Base-by-base conservation (phyloP, 2,329 filamentous ascomycete genomes). In the Fusarium transvaalense region DNA sequence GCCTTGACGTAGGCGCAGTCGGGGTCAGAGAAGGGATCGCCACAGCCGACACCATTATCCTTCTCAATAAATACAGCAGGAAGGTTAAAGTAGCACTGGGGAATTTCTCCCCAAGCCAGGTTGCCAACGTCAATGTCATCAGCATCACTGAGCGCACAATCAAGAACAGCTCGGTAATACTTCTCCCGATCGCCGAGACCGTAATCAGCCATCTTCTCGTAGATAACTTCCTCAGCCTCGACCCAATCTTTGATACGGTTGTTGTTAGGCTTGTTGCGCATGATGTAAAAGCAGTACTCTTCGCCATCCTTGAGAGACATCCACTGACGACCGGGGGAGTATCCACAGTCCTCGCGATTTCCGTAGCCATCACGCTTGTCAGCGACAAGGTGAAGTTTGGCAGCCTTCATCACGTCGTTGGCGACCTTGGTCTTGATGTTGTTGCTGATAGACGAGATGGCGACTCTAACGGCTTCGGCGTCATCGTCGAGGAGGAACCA, bases 201-300 rank as follows among this genome's bases (percentile, higher is more conserved):
- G 10, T 68, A 65, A 1, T 52, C 56, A 15, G 60, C 64, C 66
- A 69, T 69, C 52, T 68, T 61, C 3, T 57, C 60, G 21, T 69
- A 69, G 3, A 69, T 58, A 5, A 31, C 56, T 0, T 56, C 27
- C 3, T 41, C 53, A n/a, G 45, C 60, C 45, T 68, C 60, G 12
- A 61, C 41, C 58, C 54, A 61, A 14, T 62, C 46, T 0, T 56
- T 27, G 14, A 43, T 37, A 6, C 53, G 39, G 47, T 65, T 37
- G 17, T 37, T 37, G 32, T 50, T 50, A 8, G 46, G 46, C 3
- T 50, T 50, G 21, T 50, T 50, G 6, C 56, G 58, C 66, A 61
- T 63, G 10, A 69, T 52, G n/a, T 69, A 69, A 25, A 68, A 69
- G 45, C 64, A 69, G 25, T 69, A 65, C 10, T 65, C 61, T 1